phyloP scores from a whole-genome alignment of 805 yeast species.

The Cyberlindnera samutprakarnensis region DNA sequence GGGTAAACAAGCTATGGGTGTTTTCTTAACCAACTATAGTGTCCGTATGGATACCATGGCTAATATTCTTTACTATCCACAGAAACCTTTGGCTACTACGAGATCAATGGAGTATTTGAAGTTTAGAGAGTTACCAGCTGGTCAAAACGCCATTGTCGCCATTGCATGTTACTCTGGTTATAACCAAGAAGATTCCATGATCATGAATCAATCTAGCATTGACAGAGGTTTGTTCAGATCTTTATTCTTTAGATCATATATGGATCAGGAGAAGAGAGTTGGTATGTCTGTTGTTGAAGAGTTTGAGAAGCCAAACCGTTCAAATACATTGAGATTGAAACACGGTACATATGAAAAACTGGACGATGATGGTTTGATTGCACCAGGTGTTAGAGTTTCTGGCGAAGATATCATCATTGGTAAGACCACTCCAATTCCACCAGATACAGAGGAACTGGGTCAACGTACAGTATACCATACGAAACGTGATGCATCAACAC shows the following conservation, averaged over 20 bases:
- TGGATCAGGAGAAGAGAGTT: conserved; percentile 97
- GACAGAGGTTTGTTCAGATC: conserved; percentile 96
- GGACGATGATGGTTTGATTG: conserved; percentile 96
- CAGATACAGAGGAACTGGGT: conserved; percentile 97
- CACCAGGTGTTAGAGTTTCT: conserved; percentile 97
- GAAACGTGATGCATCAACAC: conserved; percentile 97
- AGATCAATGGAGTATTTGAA: conserved; percentile 96
- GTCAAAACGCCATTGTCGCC: conserved; percentile 98
- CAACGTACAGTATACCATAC: conserved; percentile 98
- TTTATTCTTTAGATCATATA: conserved; percentile 90
- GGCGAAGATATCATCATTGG: conserved; percentile 99
- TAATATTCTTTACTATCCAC: conserved; percentile 93
- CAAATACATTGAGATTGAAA: conserved; percentile 89
- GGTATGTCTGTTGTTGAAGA: conserved; percentile 99
- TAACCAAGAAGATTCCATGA: conserved; percentile 99
- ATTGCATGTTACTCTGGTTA: conserved; percentile 97
- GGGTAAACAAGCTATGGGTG: conserved; percentile 99
- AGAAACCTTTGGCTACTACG: conserved; percentile 96
- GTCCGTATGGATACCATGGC: conserved; percentile 99
- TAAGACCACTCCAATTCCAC: conserved; percentile 98
- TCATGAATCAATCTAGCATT: conserved; percentile 97
- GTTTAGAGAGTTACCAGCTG: conserved; percentile 97
- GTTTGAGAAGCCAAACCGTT: conserved; percentile 93
- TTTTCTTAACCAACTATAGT: conserved; percentile 85
- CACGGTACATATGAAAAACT: conserved; percentile 97